phyloP scores from a whole-genome alignment of 306 rosid species.

The Ochetophila trinervis region DNA sequence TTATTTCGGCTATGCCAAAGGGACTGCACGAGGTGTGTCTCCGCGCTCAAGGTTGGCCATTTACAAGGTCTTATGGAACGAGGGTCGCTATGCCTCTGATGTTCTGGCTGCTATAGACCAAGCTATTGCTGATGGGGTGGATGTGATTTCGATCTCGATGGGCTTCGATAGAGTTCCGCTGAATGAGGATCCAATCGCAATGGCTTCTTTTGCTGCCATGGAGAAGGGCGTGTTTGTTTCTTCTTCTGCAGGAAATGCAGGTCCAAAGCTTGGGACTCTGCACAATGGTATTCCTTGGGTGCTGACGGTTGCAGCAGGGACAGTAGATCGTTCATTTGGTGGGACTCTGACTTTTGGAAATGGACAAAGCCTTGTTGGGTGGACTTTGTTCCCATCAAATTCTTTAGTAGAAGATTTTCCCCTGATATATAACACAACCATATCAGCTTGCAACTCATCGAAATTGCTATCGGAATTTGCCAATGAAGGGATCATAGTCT shows the following conservation, averaged over 20 bases:
- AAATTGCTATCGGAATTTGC: background rate
- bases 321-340: slow-evolving; percentile 21
- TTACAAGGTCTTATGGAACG: slow-evolving; percentile 8
- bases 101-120: slow-evolving; percentile 7
- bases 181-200: slow-evolving; percentile 2
- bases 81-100: background rate
- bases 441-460: slow-evolving; percentile 13
- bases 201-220: slow-evolving; percentile 11
- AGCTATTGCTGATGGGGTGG: slow-evolving; percentile 17
- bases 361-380: slow-evolving; percentile 22
- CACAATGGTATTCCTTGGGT: slow-evolving; percentile 3
- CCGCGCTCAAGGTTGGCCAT: slow-evolving; percentile 5
- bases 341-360: slow-evolving; percentile 25
- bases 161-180: background rate
- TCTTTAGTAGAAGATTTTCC: slow-evolving; percentile 6
- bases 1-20: background rate
- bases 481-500: slow-evolving; percentile 7
- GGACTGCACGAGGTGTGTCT: background rate
- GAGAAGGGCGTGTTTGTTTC: slow-evolving; percentile 9
- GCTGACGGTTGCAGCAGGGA: slow-evolving; percentile 22
- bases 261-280: background rate
- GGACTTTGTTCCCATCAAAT: slow-evolving; percentile 23
- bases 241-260: slow-evolving; percentile 3
- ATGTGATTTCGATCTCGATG: slow-evolving; percentile 13
- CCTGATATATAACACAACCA: slow-evolving; percentile 20